phyloP scores from a whole-genome alignment of 176 grass and related monocot species.

The Bothriochloa decipiens region DNA sequence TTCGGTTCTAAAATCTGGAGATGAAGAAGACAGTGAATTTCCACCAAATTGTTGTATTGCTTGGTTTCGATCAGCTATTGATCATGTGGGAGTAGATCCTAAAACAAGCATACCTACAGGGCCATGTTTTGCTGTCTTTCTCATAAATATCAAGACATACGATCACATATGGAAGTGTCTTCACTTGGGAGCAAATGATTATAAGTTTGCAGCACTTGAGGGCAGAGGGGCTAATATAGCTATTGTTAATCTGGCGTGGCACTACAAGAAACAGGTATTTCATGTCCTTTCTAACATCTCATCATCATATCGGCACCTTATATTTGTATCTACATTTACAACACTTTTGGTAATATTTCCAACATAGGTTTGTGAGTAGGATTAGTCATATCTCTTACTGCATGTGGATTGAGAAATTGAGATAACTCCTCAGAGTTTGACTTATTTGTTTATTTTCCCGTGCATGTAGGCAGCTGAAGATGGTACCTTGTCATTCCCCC shows the following conservation, averaged over 20 bases:
- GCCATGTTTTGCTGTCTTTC: conserved; percentile 45
- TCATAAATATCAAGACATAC: conserved; percentile 53
- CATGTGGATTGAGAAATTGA: conserved; percentile 1
- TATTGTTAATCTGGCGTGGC: conserved; percentile 16
- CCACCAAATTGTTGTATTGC: conserved; percentile 27
- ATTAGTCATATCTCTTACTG: background rate
- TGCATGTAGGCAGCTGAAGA: background rate
- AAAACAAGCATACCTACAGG: background rate
- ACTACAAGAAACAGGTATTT: conserved; percentile 33
- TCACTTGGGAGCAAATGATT: background rate
- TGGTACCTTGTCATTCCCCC: background rate
- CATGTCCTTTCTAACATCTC: background rate
- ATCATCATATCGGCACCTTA: background rate
- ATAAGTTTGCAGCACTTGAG: background rate
- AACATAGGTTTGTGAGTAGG: background rate
- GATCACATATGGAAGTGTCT: conserved; percentile 42
- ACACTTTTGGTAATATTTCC: background rate
- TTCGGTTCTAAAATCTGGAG: conserved; percentile 21
- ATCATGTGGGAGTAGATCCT: background rate
- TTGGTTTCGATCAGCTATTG: conserved; percentile 14
- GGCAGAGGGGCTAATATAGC: background rate
- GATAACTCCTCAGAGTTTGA: background rate
- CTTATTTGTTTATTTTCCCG: background rate
- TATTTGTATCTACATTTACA: background rate
- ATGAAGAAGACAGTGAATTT: conserved; percentile 2